Percentiles rank a stretch among this genome's conserved stretches.
phyloP scores from a whole-genome alignment of 73 alveolate genomes.

The Urostyla sp. region DNA sequence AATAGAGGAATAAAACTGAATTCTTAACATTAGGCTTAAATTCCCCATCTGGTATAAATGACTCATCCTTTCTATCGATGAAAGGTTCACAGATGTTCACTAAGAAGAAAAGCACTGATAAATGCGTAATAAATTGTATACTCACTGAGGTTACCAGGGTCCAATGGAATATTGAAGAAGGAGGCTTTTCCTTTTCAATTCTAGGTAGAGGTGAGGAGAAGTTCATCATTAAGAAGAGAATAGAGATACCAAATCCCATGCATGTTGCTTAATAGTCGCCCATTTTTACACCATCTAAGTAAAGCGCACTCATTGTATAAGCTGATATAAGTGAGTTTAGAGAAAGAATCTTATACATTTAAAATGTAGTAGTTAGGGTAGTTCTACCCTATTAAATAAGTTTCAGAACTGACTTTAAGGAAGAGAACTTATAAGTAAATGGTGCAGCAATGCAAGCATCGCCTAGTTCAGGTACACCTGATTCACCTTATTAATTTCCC shows the following conservation, averaged over 20 bases:
- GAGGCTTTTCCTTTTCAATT: conserved; percentile 82
- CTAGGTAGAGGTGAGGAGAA: conserved; percentile 83
- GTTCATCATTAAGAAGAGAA: conserved; percentile 82
- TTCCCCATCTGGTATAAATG: conserved; percentile 83
- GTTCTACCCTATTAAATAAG: conserved; percentile 92
- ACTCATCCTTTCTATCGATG: conserved; percentile 71
- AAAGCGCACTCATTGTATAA: conserved; percentile 89
- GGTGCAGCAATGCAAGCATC: conserved; percentile 99
- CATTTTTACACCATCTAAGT: conserved; percentile 94
- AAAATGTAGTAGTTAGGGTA: conserved; percentile 88
- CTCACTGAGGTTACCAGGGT: conserved; percentile 77
- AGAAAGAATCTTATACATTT: conserved; percentile 92
- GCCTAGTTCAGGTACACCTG: conserved; percentile 84
- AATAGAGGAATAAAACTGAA: conserved; percentile 85
- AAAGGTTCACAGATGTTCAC: conserved; percentile 73
- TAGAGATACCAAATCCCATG: conserved; percentile 80
- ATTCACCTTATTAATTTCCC: conserved; percentile 65
- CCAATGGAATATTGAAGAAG: conserved; percentile 76
- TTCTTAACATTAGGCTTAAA: conserved; percentile 94
- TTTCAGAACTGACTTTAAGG: conserved; percentile 87
- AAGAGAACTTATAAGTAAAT: conserved; percentile 92
- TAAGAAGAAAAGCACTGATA: conserved; percentile 74
- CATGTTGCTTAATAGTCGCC: conserved; percentile 91
- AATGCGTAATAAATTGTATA: conserved; percentile 77
- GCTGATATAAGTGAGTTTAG: conserved; percentile 93